Base-by-base conservation (phyloP, 2,329 filamentous ascomycete genomes). In the Alternaria brassicicola region DNA sequence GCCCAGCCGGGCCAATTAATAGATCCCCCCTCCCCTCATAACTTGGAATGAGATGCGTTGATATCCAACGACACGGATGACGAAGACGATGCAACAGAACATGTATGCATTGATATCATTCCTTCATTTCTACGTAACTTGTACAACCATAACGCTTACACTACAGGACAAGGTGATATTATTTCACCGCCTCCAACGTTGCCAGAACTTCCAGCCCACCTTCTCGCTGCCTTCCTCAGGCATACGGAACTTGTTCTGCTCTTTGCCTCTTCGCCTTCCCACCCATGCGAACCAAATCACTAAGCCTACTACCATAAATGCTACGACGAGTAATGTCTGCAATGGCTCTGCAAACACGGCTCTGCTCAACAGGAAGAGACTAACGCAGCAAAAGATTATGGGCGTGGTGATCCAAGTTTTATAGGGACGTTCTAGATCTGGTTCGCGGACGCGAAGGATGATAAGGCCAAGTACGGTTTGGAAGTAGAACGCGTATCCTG, bases 381-480 rank as follows among this genome's bases (percentile, higher is more conserved):
- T 96, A 36, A 99, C 95, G 73, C 95, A 99, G 84, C 95, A 99
- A 76, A 99, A 99, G 55, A 97, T 94, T 65, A 99, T 94, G 10
- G 95, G 95, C 2, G 95, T 99, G 1, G 89, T 90, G 72, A 99
- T 97, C 95, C 94, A 99, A 3, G 93, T 97, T 76, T 88, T 89
- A 79, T 99, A 99, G 0, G 95, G 94, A 25, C 95, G 82, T 76
- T 97, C 93, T 43, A 99, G 84, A 62, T 89, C 83, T 4, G 95
- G 95, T 77, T 99, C 95, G 62, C 86, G 86, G 28, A 98, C 92
- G 28, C 95, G 85, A 55, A 99, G 83, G 51, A 99, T 86, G 61
- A 99, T 97, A 47, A 99, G 84, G 0, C 95, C 95, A 0, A 99
- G 85, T 0, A 99, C 95, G 0, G 94, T 96, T 55, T 96, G 81